These are phyloP conservation scores for Aspergillus ruber DNA, from an alignment of 2,329 filamentous ascomycete genomes.

Conservation along the genomic window DNA sequence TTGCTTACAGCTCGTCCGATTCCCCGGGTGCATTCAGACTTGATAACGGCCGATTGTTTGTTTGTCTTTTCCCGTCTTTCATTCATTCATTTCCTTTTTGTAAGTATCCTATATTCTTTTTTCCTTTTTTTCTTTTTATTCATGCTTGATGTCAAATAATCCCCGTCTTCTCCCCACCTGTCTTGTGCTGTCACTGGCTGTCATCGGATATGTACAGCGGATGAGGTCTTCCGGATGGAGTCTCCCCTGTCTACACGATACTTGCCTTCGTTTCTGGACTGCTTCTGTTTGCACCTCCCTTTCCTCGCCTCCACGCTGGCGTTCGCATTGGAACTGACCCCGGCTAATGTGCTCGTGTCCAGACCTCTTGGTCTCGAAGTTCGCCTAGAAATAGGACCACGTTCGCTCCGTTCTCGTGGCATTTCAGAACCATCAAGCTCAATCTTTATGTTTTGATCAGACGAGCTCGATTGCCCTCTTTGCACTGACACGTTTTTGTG, in stretches of 20 bases:
- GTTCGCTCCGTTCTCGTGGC: neutral
- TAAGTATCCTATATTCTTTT: too few species aligned
- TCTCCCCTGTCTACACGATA: too few species aligned
- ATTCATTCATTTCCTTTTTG: neutral
- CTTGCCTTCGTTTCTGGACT: too few species aligned
- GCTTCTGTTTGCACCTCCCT: neutral
- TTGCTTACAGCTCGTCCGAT: neutral
- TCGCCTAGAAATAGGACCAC: slow-evolving; percentile 1
- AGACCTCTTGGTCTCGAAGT: neutral
- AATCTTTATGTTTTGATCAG: neutral
- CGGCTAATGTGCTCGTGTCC: neutral
- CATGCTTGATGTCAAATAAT: neutral
- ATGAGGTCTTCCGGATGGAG: neutral
- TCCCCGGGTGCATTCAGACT: neutral
- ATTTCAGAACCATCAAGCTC: neutral
- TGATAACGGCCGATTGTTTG: neutral
- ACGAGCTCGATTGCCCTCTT: neutral
- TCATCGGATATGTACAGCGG: neutral
- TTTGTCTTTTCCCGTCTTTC: neutral
- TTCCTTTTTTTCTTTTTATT: too few species aligned
- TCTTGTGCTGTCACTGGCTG: neutral
- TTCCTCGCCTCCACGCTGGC: neutral
- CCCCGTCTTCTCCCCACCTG: too few species aligned
- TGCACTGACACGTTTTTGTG: neutral
- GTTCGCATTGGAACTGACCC: neutral